These are phyloP conservation scores for Sugiyamaella qingdaonensis DNA, from an alignment of 805 yeast species.

Conservation along the genomic window DNA sequence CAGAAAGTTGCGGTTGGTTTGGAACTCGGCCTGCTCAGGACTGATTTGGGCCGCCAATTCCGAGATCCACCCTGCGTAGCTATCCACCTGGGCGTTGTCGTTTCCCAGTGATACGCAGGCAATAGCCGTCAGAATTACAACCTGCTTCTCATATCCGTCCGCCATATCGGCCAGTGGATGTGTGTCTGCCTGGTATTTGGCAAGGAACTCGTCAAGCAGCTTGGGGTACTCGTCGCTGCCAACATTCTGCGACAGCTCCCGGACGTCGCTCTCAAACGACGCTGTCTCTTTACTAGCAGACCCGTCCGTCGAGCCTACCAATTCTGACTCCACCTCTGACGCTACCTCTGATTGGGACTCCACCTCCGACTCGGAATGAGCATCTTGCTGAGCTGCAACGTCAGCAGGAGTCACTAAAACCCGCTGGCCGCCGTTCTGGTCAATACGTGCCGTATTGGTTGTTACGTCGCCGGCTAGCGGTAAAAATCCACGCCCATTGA, in stretches of 20 bases:
- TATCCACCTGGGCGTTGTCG: neutral
- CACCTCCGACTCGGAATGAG: too few species aligned
- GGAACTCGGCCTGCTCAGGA: slow-evolving; percentile 2
- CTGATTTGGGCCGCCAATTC: neutral
- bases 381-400: too few species aligned
- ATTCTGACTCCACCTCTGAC: too few species aligned
- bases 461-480: too few species aligned
- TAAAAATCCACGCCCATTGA: too few species aligned
- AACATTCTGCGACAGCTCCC: neutral
- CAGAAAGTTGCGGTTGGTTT: slow-evolving; percentile 5
- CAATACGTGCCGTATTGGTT: too few species aligned
- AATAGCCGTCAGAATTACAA: slow-evolving; percentile 11
- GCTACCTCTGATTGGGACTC: too few species aligned
- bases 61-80: slow-evolving; percentile 2
- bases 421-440: too few species aligned
- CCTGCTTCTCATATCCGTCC: slow-evolving; percentile 5
- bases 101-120: slow-evolving; percentile 11
- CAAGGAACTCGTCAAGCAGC: neutral
- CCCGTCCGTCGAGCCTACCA: too few species aligned
- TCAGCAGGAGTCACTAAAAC: too few species aligned
- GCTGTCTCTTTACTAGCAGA: neutral
- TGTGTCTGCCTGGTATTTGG: neutral
- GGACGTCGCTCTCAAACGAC: neutral
- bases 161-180: neutral
- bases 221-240: neutral